Evolutionary conservation across 257 asterid genomes (phyloP).

Genomic region (Solanum sejunctum): DNA sequence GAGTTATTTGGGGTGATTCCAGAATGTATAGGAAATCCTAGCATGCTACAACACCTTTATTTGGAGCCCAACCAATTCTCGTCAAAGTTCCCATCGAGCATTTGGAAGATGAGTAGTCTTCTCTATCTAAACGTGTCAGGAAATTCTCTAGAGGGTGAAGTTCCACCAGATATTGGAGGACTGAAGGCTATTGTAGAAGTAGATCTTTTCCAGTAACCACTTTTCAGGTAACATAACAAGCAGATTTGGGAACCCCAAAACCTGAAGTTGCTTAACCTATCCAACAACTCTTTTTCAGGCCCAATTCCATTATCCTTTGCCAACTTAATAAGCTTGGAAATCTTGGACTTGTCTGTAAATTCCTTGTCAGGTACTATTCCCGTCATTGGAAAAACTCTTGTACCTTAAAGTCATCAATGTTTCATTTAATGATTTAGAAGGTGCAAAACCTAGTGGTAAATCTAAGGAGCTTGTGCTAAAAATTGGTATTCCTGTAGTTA

Average conservation of each 20-base stretch:
- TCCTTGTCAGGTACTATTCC: slow-evolving; percentile 19
- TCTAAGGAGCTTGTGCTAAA: background rate
- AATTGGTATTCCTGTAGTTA: slow-evolving; percentile 2
- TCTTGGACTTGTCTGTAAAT: slow-evolving; percentile 20
- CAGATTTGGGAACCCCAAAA: slow-evolving; percentile 9
- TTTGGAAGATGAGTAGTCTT: slow-evolving; percentile 19
- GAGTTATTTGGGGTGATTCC: slow-evolving; percentile 15
- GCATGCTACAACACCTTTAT: slow-evolving; percentile 3
- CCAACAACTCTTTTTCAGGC: slow-evolving; percentile 20
- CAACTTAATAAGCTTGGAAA: slow-evolving; percentile 16
- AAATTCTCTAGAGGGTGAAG: slow-evolving; percentile 16
- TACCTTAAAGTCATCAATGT: slow-evolving; percentile 11
- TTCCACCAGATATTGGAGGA: slow-evolving; percentile 14
- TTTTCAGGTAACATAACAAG: slow-evolving; percentile 16
- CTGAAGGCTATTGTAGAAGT: slow-evolving; percentile 5
- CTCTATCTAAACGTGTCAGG: slow-evolving; percentile 11
- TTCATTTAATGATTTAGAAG: slow-evolving; percentile 15
- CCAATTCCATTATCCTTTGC: slow-evolving; percentile 24
- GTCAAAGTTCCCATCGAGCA: slow-evolving; percentile 13
- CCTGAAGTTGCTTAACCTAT: slow-evolving; percentile 13
- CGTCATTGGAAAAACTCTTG: slow-evolving; percentile 2
- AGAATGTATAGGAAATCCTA: slow-evolving; percentile 15
- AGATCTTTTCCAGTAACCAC: slow-evolving; percentile 17
- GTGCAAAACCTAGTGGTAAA: slow-evolving; percentile 15
- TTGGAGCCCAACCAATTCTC: slow-evolving; percentile 13